Conservation (phyloP, 2,329 filamentous ascomycete genomes). For the Ophiostoma angusticollis region DNA sequence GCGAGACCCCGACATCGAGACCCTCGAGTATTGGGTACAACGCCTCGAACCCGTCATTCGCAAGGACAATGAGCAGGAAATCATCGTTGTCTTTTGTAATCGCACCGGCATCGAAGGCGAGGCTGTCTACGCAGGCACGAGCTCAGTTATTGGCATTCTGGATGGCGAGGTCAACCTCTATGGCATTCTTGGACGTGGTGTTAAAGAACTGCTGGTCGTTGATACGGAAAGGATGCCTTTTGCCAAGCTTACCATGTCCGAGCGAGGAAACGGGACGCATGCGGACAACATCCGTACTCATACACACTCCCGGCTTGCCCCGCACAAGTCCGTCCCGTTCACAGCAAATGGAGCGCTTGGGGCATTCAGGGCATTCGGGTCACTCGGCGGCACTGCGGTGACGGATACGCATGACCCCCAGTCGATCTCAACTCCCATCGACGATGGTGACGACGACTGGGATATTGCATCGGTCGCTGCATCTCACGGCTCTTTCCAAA, state of each 20-base stretch:
- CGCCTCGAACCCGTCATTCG: constrained; percentile 54
- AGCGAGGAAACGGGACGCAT: no score
- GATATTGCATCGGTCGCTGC: not conserved
- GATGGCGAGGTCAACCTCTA: constrained; percentile 55
- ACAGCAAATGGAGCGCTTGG: not conserved
- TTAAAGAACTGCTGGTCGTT: constrained; percentile 55
- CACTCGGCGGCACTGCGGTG: no score
- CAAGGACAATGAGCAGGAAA: constrained; percentile 38
- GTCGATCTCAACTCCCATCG: not conserved
- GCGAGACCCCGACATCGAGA: constrained; percentile 56
- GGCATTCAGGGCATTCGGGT: not conserved
- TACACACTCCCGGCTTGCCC: not conserved
- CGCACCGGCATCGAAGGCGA: constrained; percentile 53
- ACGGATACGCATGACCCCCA: not conserved
- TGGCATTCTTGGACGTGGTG: constrained; percentile 56
- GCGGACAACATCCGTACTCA: no score
- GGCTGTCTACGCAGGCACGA: constrained; percentile 61
- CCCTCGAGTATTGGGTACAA: constrained; percentile 62
- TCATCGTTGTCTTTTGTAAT: constrained; percentile 60
- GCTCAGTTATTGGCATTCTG: constrained; percentile 54
- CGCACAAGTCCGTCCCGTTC: not conserved
- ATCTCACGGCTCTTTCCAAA: not conserved
- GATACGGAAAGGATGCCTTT: constrained; percentile 40
- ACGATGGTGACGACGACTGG: not conserved
- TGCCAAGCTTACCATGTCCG: constrained; percentile 34